Evolutionary conservation across 441 rosid genomes (phyloP).

Genomic region (Arabidopsis lyrata): DNA sequence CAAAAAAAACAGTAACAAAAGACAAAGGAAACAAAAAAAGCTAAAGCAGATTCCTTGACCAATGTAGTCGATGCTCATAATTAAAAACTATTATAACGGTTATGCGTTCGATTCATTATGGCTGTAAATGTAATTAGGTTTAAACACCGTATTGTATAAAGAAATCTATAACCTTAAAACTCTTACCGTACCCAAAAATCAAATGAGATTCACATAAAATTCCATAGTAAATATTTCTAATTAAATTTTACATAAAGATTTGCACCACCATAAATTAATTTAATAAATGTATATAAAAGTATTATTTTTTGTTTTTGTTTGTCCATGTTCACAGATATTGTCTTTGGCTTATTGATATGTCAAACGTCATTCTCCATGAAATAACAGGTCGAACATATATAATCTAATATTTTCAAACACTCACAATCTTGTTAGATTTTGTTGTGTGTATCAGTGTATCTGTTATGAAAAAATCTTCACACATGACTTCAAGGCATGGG

Average conservation of each 20-base stretch:
- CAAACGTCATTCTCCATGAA: slow-evolving; percentile 37
- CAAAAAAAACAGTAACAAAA: slow-evolving; percentile 27
- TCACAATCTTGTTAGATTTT: slow-evolving; percentile 37
- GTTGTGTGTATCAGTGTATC: slow-evolving; percentile 12
- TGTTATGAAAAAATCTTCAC: slow-evolving; percentile 7
- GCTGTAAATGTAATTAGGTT: not conserved
- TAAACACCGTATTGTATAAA: not conserved
- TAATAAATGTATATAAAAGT: not conserved
- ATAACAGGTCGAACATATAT: slow-evolving; percentile 23
- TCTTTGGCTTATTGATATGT: slow-evolving; percentile 33
- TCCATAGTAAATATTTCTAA: not conserved
- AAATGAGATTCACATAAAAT: too few species aligned
- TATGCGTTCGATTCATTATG: slow-evolving; percentile 6
- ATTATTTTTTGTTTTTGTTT: not conserved
- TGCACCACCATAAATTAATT: slow-evolving; percentile 2
- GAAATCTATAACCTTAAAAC: not conserved
- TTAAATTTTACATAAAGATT: not conserved
- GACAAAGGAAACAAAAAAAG: not conserved
- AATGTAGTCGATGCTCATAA: slow-evolving; percentile 12
- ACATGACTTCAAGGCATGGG: not conserved
- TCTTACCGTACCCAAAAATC: too few species aligned
- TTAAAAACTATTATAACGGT: slow-evolving; percentile 11
- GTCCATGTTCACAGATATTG: slow-evolving; percentile 32
- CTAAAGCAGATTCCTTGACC: slow-evolving; percentile 40
- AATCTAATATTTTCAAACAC: slow-evolving; percentile 24